These are phyloP conservation scores for Colletotrichum sp. DNA, from an alignment of 2,329 filamentous ascomycete genomes.

Conservation along the genomic window DNA sequence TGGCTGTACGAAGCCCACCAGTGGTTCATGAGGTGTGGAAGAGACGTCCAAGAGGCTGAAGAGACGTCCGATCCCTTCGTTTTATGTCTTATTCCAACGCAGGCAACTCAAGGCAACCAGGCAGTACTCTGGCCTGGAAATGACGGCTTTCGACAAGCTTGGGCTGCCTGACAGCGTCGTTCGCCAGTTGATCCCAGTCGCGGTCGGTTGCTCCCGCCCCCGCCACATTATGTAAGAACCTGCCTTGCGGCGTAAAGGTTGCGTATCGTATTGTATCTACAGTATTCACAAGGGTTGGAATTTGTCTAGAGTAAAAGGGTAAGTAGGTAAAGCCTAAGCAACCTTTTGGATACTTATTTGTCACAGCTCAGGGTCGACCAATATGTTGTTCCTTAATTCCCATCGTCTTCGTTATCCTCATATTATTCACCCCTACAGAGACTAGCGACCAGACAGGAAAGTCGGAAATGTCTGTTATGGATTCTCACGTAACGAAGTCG, in stretches of 20 bases:
- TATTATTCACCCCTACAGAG: background rate
- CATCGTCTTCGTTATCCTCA: too few relatives aligned
- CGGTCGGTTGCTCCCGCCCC: slow-evolving; percentile 6
- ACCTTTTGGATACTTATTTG: too few relatives aligned
- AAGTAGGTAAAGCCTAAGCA: too few relatives aligned
- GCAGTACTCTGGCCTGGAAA: background rate
- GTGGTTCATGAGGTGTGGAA: background rate
- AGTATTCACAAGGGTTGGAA: background rate
- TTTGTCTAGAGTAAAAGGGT: too few relatives aligned
- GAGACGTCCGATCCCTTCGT: background rate
- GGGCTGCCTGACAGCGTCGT: background rate
- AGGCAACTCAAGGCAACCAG: background rate
- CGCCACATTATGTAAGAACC: slow-evolving; percentile 4
- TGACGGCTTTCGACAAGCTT: background rate
- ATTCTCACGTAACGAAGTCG: background rate
- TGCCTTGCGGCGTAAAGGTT: background rate
- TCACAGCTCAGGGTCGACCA: too few relatives aligned
- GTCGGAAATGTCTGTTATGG: background rate
- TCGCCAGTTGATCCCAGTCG: background rate
- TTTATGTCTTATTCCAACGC: background rate
- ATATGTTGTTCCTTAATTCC: too few relatives aligned
- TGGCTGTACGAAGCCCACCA: background rate
- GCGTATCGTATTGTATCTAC: background rate
- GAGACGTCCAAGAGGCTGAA: slow-evolving; percentile 6
- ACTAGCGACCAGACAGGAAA: background rate